phyloP scores from a whole-genome alignment of 805 yeast genomes.

The Lachancea quebecensis region DNA sequence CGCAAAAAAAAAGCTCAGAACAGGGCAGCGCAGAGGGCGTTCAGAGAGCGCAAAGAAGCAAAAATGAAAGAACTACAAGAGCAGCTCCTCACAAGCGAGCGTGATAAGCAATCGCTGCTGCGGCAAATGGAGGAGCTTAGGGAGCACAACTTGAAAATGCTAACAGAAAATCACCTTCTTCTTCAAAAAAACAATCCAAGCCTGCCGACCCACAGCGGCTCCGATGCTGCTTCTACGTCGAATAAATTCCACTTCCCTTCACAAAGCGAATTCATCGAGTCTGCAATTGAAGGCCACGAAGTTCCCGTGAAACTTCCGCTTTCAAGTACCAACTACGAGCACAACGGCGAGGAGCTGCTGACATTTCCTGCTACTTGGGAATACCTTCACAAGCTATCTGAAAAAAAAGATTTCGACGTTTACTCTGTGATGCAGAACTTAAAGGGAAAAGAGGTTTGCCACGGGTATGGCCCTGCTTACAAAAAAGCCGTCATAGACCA shows the following conservation, averaged over 20 bases:
- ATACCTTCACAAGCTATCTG: conserved; percentile 49
- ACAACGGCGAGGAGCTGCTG: conserved; percentile 43
- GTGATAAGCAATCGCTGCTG: conserved; percentile 40
- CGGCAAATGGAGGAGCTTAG: conserved; percentile 46
- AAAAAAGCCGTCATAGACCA: conserved; percentile 19
- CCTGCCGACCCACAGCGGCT: neutral
- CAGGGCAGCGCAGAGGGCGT: conserved; percentile 83
- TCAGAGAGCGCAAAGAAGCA: conserved; percentile 73
- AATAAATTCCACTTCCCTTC: conserved; percentile 28
- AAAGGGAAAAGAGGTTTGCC: conserved; percentile 67
- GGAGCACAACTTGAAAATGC: conserved; percentile 48
- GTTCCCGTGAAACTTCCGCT: conserved; percentile 1
- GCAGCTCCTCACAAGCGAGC: conserved; percentile 52
- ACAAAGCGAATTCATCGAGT: conserved; percentile 22
- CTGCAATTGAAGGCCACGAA: conserved; percentile 10
- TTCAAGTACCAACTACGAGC: conserved; percentile 11
- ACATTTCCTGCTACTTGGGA: conserved; percentile 84
- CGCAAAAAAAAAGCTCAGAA: conserved; percentile 69
- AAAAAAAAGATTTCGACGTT: conserved; percentile 47
- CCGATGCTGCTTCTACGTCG: neutral
- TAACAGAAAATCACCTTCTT: conserved; percentile 56
- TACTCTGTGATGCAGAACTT: conserved; percentile 50
- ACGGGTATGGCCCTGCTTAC: conserved; percentile 55
- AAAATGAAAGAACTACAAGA: conserved; percentile 60
- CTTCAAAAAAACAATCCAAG: conserved; percentile 21